These are phyloP conservation scores for Rhizoclosmatium globosum DNA, from an alignment of 192 early-diverging fungal genomes.

Conservation along the genomic window DNA sequence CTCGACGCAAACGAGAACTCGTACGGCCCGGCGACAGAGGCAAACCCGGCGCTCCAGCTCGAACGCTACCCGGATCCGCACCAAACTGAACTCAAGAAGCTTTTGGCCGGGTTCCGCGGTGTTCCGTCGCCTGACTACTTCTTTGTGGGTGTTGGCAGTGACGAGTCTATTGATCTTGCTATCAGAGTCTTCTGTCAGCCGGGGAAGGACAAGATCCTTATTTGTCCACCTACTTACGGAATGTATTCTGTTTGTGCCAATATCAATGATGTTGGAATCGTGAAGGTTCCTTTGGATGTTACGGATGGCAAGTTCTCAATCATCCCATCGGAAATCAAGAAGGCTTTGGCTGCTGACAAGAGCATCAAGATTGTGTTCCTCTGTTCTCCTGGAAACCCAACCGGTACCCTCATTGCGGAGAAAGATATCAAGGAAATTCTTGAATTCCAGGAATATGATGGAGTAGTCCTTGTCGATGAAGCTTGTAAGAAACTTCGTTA, in stretches of 20 bases:
- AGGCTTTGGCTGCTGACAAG: slow-evolving; percentile 70
- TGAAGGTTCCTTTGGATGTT: slow-evolving; percentile 85
- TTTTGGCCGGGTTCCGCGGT: slow-evolving; percentile 73
- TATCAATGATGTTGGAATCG: slow-evolving; percentile 93
- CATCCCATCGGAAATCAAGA: slow-evolving; percentile 69
- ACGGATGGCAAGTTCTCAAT: slow-evolving; percentile 76
- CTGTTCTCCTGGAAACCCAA: slow-evolving; percentile 99
- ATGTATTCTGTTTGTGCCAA: slow-evolving; percentile 96
- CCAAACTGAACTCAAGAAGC: slow-evolving; percentile 84
- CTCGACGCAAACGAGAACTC: slow-evolving; percentile 99
- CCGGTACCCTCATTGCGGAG: slow-evolving; percentile 81
- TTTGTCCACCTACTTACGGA: slow-evolving; percentile 98
- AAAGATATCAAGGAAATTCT: slow-evolving; percentile 74
- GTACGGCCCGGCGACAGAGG: slow-evolving; percentile 69
- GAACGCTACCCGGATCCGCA: slow-evolving; percentile 97
- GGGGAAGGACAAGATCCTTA: slow-evolving; percentile 88
- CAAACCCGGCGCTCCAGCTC: slow-evolving; percentile 58
- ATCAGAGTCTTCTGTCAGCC: slow-evolving; percentile 68
- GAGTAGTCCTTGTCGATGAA: slow-evolving; percentile 97
- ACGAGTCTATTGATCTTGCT: slow-evolving; percentile 86
- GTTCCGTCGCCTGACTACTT: slow-evolving; percentile 74
- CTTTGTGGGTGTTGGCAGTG: slow-evolving; percentile 96
- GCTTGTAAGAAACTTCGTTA: slow-evolving; percentile 50
- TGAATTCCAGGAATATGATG: slow-evolving; percentile 73
- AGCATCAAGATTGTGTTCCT: slow-evolving; percentile 91